Evolutionary conservation across 345 rosid genomes (phyloP).

Genomic region (Salix brachista): DNA sequence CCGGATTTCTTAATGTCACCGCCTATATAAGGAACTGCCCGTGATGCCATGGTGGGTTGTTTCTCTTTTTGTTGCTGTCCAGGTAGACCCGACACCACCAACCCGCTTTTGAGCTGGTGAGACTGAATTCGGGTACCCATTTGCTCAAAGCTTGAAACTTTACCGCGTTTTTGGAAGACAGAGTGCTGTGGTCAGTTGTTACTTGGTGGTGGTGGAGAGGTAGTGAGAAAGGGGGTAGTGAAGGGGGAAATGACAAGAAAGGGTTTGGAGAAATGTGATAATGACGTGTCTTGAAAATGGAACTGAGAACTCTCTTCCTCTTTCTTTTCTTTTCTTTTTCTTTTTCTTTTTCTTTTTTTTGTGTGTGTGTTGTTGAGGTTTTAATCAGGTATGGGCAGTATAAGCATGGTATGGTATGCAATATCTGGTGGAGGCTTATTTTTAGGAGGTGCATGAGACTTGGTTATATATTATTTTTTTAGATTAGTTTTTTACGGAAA

Average conservation of each 20-base stretch:
- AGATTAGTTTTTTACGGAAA: no score
- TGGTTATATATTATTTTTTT: no score
- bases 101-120: constrained; percentile 81
- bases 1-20: constrained; percentile 94
- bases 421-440: background rate
- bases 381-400: background rate
- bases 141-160: background rate
- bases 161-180: background rate
- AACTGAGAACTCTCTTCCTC: background rate
- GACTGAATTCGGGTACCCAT: constrained; percentile 82
- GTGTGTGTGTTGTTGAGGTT: background rate
- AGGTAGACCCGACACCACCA: constrained; percentile 74
- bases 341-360: background rate
- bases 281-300: constrained; percentile 6
- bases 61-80: constrained; percentile 60
- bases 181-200: background rate
- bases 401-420: background rate
- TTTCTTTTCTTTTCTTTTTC: background rate
- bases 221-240: background rate
- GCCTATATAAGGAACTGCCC: constrained; percentile 84
- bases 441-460: no score
- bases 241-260: background rate
- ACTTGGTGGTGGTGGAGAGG: background rate
- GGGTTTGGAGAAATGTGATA: background rate
- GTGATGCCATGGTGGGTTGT: constrained; percentile 72